Base-by-base conservation (phyloP, 768 basidiomycete genomes). In the Tylopilus balloui region DNA sequence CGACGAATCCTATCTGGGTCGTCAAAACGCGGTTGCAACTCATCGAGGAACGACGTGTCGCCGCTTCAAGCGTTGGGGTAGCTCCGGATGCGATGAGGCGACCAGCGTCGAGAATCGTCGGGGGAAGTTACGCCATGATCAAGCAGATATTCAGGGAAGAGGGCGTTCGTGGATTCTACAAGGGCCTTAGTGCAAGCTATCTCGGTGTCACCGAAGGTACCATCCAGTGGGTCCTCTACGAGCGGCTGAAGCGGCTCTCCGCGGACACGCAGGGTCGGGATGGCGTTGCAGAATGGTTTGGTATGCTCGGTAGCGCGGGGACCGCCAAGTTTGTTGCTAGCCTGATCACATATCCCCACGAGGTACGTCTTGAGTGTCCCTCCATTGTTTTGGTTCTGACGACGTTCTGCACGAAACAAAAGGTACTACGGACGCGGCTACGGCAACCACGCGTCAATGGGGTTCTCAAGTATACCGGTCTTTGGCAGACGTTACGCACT, bases 1-100 rank as follows among this genome's bases (percentile, higher is more conserved):
- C 83, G 11, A 98, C 96, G 19, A 99, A 99, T 66, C 96, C 96
- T 0, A 95, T 99, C 21, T 99, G 96, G 96, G 96, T 99, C 40
- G 92, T 99, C 52, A 99, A 98, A 69, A 99, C 96, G 37, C 84
- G 95, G 7, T 61, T 99, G 46, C 96, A 99, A 63, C 80, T 99
- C 14, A 71, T 69, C 3, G 68, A 73, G 17, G 62, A 64, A 29
- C 64, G 55, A 2, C 63, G 52, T 10, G 21, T 54, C 2, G 44
- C 50, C 14, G 41, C 50, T 13, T 31, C 58, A 10, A 7, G 40
- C 13, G 9, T 49, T 7, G 42, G 32, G 10, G 19, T 21, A 0
- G 23, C 41, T 25, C 31, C 47, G 5, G 57, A 42, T 13, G 45
- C 42, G 29, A 47, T 40, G 14, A 21, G 48, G 9, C 36, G 56